These are phyloP conservation scores for Larix sibirica DNA, from an alignment of 83 land plant species.

Conservation along the genomic window DNA sequence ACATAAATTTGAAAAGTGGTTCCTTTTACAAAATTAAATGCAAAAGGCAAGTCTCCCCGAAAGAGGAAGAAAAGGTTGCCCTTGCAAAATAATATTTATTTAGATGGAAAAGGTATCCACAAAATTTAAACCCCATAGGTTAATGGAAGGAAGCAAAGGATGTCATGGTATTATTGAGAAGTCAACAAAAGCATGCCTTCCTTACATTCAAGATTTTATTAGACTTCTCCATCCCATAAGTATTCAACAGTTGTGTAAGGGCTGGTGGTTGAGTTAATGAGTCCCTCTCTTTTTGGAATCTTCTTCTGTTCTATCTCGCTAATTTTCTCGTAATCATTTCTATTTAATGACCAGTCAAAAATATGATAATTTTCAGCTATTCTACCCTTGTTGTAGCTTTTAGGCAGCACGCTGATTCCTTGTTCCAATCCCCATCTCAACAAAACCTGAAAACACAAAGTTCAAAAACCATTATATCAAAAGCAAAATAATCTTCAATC, in stretches of 20 bases:
- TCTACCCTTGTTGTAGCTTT: constrained; percentile 30
- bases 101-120: no score
- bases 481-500: no score
- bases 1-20: not conserved
- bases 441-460: constrained; percentile 37
- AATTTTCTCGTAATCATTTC: no score
- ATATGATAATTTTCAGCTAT: constrained; percentile 29
- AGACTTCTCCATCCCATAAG: constrained; percentile 49
- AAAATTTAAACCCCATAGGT: no score
- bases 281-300: no score
- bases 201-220: no score
- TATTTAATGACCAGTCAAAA: constrained; percentile 27
- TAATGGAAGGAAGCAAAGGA: not conserved
- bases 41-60: not conserved
- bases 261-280: constrained; percentile 9
- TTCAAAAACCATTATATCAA: no score
- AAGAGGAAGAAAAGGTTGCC: no score
- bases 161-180: not conserved
- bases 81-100: no score
- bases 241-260: constrained; percentile 39
- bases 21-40: not conserved
- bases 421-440: constrained; percentile 49
- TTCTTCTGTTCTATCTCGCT: constrained; percentile 15
- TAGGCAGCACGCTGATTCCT: constrained; percentile 28
- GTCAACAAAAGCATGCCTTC: no score